Base-by-base conservation (phyloP, 805 yeast species). In the Jamesozyma spencerorum region DNA sequence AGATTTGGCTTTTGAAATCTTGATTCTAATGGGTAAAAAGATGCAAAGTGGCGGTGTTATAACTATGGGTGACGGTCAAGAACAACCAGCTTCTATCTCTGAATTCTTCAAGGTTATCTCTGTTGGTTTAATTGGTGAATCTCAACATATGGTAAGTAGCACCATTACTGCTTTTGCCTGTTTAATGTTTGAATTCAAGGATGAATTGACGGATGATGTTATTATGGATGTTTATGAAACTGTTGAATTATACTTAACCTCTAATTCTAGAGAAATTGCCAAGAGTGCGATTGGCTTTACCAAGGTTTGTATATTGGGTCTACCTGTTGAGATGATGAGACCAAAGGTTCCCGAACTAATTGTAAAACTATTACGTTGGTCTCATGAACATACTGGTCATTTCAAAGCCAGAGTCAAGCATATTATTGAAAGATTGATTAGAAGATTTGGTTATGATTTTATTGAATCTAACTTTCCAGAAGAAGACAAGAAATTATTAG, bases 71-170 rank as follows among this genome's bases (percentile, higher is more conserved):
- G 44, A 43, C 22, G 39, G 29, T 19, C 28, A 24, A 30, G 38
- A 37, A 19, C 66, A 64, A 20, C 68, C 70, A 38, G 92, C 95
- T 7, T 70, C 77, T 15, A 69, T 88, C 41, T 73, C 79, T 35
- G 96, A 88, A 63, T 88, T 71, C 58, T 85, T 90, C 68, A 86
- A 94, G 24, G 85, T 92, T 81, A 81, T 90, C 24, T 77, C 90
- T 62, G 98, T 97, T 22, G 99, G 98, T 67, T 70, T 94, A 50
- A 96, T 92, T 29, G 96, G 96, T 42, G 80, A 83, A 48, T 75
- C 92, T 24, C 90, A 94, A 28, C 95, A 90, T 65, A 90, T 90
- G 96, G 84, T 92, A 26, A 85, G 95, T 54, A 97, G 97, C n/a
- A 79, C 90, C 2, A 79, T 92, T 51, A 87, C 95, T 5, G 94